Base-by-base conservation (phyloP, 441 rosid genomes). In the Sinapis alba region DNA sequence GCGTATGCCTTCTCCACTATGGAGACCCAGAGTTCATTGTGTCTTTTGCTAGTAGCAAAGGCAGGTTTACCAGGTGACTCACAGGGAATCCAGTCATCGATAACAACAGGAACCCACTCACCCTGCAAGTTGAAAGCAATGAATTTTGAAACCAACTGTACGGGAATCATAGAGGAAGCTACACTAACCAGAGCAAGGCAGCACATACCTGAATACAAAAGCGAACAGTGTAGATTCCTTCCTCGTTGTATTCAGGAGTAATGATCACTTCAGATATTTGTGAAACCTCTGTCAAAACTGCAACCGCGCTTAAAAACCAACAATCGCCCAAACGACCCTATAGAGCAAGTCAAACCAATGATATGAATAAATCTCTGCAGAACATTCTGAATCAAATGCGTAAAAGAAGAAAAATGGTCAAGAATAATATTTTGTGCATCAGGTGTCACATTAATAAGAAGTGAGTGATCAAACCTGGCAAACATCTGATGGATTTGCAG, bases 1-100 rank as follows among this genome's bases (percentile, higher is more conserved):
- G 99, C 99, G 76, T 97, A 97, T 9, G 99, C 99, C 82, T 97
- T 97, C 85, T 97, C 99, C 79, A 97, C 81, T 64, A 97, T 70
- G 66, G 99, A 97, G 73, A 97, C 99, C 99, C 99, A 97, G 58
- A 94, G 89, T 81, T 97, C 99, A 69, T 93, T 90, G 69, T 84
- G 85, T 85, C 87, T 92, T 86, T 84, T 90, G 78, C 99, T 97
- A 73, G 99, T 97, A 45, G 98, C 99, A 82, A 97, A 97, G 76
- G 99, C 99, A 43, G 99, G 99, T 83, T 91, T 97, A 57, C 99
- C 98, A 1, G 86, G 96, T 57, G 93, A 84, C 82, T 94, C 98
- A 61, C 99, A 97, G 36, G 99, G 99, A 81, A 97, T 97, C 99
- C 99, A 97, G 85, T 97, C 99, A 83, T 97, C 99, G 62, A 97